Conservation (phyloP, 1,284 basidiomycete genomes). For the Coniferiporia weirii region DNA sequence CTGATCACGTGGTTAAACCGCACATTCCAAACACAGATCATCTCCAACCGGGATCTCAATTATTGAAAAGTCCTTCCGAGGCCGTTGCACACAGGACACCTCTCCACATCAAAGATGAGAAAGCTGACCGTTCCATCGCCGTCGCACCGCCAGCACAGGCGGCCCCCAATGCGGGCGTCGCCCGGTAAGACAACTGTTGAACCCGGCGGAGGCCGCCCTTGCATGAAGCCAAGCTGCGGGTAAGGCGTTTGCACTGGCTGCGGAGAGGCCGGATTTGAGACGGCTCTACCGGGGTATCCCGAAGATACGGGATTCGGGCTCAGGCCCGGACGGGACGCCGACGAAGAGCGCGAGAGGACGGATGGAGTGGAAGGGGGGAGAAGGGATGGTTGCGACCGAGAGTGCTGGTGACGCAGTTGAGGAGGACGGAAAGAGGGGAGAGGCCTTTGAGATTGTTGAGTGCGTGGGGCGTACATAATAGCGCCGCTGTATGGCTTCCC, state of each 20-base stretch:
- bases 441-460: conserved; percentile 34
- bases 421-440: conserved; percentile 31
- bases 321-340: conserved; percentile 24
- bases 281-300: conserved; percentile 11
- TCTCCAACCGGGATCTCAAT: neutral
- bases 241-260: neutral
- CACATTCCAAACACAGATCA: too few species aligned
- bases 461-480: conserved; percentile 50
- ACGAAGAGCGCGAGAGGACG: conserved; percentile 18
- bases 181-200: conserved; percentile 52
- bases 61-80: conserved; percentile 47
- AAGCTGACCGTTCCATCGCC: conserved; percentile 51
- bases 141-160: conserved; percentile 57
- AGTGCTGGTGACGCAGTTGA: conserved; percentile 18
- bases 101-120: conserved; percentile 50
- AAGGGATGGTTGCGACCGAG: conserved; percentile 16
- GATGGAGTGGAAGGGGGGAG: conserved; percentile 19
- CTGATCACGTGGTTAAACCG: neutral
- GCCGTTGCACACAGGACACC: conserved; percentile 49
- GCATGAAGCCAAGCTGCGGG: conserved; percentile 1
- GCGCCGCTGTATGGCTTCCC: conserved; percentile 53
- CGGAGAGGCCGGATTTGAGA: conserved; percentile 1
- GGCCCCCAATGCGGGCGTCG: conserved; percentile 66
- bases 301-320: conserved; percentile 18
- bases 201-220: conserved; percentile 17